Percentiles rank a stretch among this genome's conserved stretches.
Evolutionary conservation across 1,139 yeast genomes (phyloP).

Genomic region (Yarrowia galli): DNA sequence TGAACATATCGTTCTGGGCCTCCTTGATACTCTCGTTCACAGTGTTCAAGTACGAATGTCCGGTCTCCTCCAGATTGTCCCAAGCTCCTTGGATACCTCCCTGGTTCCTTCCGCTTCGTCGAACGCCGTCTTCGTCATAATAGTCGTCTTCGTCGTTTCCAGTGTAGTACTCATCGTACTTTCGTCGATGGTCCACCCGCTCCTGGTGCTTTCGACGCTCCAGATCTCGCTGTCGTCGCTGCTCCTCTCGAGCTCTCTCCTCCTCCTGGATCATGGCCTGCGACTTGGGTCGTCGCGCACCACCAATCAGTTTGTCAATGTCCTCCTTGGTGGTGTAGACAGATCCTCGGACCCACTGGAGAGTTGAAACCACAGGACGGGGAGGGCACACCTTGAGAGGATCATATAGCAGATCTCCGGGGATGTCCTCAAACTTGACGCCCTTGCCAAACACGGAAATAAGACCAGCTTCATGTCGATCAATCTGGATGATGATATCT

Average conservation of each 20-base stretch:
- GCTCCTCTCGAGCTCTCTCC: conserved; percentile 44
- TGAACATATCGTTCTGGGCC: conserved; percentile 46
- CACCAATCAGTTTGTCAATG: conserved; percentile 54
- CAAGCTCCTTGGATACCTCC: conserved; percentile 48
- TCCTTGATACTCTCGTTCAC: conserved; percentile 47
- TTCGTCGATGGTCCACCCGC: conserved; percentile 30
- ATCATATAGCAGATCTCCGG: conserved; percentile 54
- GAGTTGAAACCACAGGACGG: conserved; percentile 79
- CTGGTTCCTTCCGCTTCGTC: conserved; percentile 42
- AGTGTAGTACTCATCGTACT: conserved; percentile 45
- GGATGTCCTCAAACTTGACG: conserved; percentile 45
- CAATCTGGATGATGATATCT: conserved; percentile 69
- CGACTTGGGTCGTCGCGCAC: conserved; percentile 52
- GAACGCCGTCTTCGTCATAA: conserved; percentile 47
- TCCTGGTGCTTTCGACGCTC: conserved; percentile 14
- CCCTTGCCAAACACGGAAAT: conserved; percentile 58
- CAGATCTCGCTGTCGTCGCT: conserved; percentile 13
- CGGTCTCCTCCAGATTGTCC: conserved; percentile 48
- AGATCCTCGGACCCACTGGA: conserved; percentile 88
- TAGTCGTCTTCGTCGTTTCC: conserved; percentile 52
- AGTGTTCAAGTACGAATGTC: conserved; percentile 48
- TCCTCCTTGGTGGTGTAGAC: conserved; percentile 66
- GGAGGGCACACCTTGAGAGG: conserved; percentile 63
- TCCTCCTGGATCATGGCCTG: conserved; percentile 48
- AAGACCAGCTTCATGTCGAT: conserved; percentile 63